These are phyloP conservation scores for Wickerhamiella qilinensis DNA, from an alignment of 805 yeast genomes.

Conservation along the genomic window DNA sequence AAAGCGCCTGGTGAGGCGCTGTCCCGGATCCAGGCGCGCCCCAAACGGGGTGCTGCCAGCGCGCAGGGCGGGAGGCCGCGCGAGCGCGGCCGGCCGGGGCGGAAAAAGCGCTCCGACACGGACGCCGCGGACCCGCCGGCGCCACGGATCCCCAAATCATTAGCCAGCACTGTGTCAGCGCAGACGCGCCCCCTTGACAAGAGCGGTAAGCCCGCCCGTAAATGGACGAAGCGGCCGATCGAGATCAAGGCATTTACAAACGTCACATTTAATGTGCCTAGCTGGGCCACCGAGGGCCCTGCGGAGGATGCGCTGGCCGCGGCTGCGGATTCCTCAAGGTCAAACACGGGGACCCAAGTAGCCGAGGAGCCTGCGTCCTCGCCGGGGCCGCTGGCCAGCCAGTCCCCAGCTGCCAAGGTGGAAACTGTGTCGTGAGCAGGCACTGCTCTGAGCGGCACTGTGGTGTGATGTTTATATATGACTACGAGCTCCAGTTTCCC, in stretches of 20 bases:
- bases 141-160: not conserved
- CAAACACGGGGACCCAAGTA: no score
- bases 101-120: constrained; percentile 4
- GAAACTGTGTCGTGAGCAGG: no score
- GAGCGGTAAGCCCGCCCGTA: constrained; percentile 26
- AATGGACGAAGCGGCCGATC: constrained; percentile 28
- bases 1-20: constrained; percentile 11
- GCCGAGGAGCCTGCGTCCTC: no score
- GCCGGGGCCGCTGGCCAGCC: no score
- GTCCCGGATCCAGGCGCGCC: constrained; percentile 3
- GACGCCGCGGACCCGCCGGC: not conserved
- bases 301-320: constrained; percentile 3
- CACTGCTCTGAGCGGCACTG: no score
- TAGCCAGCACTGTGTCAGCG: not conserved
- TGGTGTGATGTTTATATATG: no score
- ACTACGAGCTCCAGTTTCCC: no score
- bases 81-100: constrained; percentile 4
- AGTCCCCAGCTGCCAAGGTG: no score
- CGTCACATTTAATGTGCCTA: constrained; percentile 21
- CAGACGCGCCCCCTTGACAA: constrained; percentile 23
- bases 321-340: no score
- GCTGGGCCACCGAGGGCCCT: constrained; percentile 25
- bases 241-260: constrained; percentile 32
- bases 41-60: no score
- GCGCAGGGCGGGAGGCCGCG: constrained; percentile 3